Base-by-base conservation (phyloP, 2,329 filamentous ascomycete species). In the Nigrospora sphaerica region DNA sequence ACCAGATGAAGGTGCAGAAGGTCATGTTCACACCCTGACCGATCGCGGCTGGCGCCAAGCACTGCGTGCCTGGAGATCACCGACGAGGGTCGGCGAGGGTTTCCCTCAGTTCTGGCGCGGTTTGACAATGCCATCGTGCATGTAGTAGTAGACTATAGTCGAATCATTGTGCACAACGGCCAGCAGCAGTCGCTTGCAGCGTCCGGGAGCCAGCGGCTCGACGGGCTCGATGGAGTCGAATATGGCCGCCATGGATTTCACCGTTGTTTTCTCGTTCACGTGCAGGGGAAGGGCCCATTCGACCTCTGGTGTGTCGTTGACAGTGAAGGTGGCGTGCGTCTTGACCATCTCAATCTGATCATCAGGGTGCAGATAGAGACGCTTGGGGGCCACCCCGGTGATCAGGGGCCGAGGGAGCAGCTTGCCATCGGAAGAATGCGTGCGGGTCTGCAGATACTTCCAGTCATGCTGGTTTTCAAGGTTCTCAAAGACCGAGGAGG, bases 41-140 rank as follows among this genome's bases (percentile, higher is more conserved):
- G 42, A 28, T 9, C 33, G 13, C 16, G 14, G n/a, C 28, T 31
- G 28, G 6, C 16, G 17, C 13, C 28, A 17, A 11, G 23, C 7
- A 28, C 23, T 9, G 23, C n/a, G 14, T 32, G 18, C 12, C 43
- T 37, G 19, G 31, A 17, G 13, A 36, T 43, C n/a, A 36, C 35
- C 33, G 34, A 16, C 31, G 18, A 39, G 13, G 32, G 14, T 14
- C 38, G 12, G 32, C 17, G 13, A 19, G 47, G 34, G 39, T 18
- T 12, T 31, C 19, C 14, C 19, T 75, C 69, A 92, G 62, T 93
- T 93, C 63, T 92, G 88, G 47, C 88, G 75, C 19, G 88, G 88
- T 70, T 92, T 93, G 45, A 92, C 86, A 52, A 91, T 81, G n/a
- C 87, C 88, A 63, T 92, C 86, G 57, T 92, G 87, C 62, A 92